phyloP scores from a whole-genome alignment of 768 basidiomycete species.

The Mycena filopes region DNA sequence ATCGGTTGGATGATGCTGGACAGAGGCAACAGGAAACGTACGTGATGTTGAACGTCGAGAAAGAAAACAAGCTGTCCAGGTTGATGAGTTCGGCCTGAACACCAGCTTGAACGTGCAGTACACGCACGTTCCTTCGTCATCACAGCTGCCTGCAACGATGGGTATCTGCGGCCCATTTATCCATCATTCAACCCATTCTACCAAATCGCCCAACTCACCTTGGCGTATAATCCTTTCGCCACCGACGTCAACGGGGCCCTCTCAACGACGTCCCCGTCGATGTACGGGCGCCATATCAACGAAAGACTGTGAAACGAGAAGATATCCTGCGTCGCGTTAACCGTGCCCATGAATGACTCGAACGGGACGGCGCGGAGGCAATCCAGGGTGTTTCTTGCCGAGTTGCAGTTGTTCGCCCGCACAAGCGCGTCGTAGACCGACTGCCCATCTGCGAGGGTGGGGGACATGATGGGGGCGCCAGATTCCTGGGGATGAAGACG shows the following conservation, averaged over 20 bases:
- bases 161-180: no score
- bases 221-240: neutral
- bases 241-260: neutral
- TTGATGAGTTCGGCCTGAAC: no score
- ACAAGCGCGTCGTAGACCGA: neutral
- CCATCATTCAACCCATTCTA: no score
- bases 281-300: neutral
- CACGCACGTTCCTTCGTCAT: constrained; percentile 24
- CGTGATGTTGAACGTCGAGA: constrained; percentile 17
- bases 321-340: neutral
- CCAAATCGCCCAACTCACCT: no score
- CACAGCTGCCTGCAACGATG: constrained; percentile 1
- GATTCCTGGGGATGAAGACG: neutral
- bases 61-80: neutral
- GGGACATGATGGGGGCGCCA: neutral
- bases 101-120: neutral
- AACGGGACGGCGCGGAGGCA: neutral
- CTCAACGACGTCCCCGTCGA: neutral
- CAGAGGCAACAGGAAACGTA: neutral
- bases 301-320: neutral
- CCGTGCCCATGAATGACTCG: neutral
- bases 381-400: neutral
- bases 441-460: neutral
- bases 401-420: neutral
- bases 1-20: no score